These are phyloP conservation scores for Scedosporium boydii DNA, from an alignment of 2,329 filamentous ascomycete genomes.

Conservation along the genomic window DNA sequence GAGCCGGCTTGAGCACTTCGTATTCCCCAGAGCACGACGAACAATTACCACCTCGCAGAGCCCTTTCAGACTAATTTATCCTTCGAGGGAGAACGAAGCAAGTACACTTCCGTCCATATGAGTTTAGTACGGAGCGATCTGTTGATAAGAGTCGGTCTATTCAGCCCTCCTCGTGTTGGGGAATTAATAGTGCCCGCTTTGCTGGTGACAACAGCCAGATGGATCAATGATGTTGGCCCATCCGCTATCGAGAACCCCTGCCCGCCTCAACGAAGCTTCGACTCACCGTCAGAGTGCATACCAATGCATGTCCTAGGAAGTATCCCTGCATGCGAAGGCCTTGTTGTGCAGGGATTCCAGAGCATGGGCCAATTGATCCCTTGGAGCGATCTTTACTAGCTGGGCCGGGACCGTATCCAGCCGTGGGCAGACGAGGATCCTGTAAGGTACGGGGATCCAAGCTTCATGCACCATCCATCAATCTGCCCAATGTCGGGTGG, in stretches of 20 bases:
- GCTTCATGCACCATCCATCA: no score
- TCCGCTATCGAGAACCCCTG: background rate
- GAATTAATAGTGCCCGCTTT: background rate
- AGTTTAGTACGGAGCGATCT: no score
- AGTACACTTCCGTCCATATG: no score
- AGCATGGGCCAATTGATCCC: background rate
- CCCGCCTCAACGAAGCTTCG: background rate
- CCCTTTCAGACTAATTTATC: no score
- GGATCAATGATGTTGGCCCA: background rate
- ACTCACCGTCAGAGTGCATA: background rate
- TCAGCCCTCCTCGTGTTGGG: background rate
- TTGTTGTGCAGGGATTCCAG: background rate
- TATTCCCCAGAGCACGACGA: background rate
- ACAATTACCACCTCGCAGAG: no score
- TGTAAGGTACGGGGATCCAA: background rate
- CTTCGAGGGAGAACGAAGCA: no score
- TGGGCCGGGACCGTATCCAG: background rate
- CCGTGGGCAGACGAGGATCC: no score
- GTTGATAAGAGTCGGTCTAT: no score
- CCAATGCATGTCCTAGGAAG: no score
- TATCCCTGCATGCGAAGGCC: background rate
- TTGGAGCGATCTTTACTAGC: background rate
- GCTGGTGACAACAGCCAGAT: background rate
- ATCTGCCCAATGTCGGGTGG: no score
- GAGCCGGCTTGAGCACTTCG: background rate